Conservation (phyloP, 805 yeast species). For the Candida piceae region DNA sequence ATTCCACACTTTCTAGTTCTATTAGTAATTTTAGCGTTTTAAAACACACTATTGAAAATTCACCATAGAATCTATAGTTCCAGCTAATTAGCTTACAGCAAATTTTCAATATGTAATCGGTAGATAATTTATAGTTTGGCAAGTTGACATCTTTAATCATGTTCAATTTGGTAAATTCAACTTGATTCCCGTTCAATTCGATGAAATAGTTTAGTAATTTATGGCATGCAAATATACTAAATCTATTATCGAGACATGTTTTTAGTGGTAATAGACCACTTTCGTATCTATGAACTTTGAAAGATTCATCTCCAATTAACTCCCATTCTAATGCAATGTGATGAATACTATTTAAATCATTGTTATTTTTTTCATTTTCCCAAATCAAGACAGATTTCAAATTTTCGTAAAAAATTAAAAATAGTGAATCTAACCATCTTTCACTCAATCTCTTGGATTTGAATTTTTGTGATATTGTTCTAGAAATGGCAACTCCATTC, state of each 20-base stretch:
- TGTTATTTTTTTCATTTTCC: conserved; percentile 27
- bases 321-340: conserved; percentile 75
- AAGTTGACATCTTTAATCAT: conserved; percentile 11
- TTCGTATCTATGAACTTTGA: conserved; percentile 42
- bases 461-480: conserved; percentile 23
- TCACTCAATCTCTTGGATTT: conserved; percentile 56
- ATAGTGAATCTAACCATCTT: conserved; percentile 67
- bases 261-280: conserved; percentile 49
- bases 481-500: conserved; percentile 18
- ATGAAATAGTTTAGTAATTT: conserved; percentile 44
- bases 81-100: conserved; percentile 53
- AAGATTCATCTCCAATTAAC: conserved; percentile 53
- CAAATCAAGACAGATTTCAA: conserved; percentile 71
- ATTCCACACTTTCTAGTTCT: conserved; percentile 33
- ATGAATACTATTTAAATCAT: conserved; percentile 26
- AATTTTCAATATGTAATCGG: conserved; percentile 36
- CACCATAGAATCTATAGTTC: conserved; percentile 62
- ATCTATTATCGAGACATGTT: conserved; percentile 51
- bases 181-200: conserved; percentile 16
- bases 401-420: conserved; percentile 65
- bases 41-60: conserved; percentile 41
- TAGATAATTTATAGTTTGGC: conserved; percentile 17
- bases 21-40: conserved; percentile 33
- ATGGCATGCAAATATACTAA: conserved; percentile 55
- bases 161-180: conserved; percentile 23